Conservation (phyloP, 345 rosid genomes). For the Salix arbutifolia region DNA sequence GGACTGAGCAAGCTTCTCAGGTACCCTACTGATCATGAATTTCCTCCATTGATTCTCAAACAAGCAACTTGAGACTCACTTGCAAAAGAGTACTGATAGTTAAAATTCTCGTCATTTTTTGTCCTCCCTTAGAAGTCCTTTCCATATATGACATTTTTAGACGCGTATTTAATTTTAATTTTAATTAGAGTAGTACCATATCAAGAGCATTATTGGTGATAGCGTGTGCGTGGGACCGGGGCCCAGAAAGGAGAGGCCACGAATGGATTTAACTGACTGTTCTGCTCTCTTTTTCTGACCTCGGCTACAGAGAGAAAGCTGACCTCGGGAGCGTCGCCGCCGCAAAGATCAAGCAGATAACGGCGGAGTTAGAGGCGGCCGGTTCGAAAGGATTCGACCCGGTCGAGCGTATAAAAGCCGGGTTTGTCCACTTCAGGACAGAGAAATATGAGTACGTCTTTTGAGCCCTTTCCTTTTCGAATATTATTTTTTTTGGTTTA, state of each 20-base stretch:
- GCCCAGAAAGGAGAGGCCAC: not conserved
- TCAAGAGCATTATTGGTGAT: too few relatives aligned
- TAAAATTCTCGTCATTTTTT: not conserved
- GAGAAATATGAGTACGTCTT: conserved; percentile 69
- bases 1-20: conserved; percentile 77
- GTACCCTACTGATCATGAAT: conserved; percentile 26
- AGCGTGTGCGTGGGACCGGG: not conserved
- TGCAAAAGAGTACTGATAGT: not conserved
- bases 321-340: conserved; percentile 74
- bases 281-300: not conserved
- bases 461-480: too few relatives aligned
- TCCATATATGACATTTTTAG: not conserved
- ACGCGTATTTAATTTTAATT: not conserved
- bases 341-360: conserved; percentile 68
- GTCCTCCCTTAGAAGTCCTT: not conserved
- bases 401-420: conserved; percentile 52
- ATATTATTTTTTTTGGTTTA: not conserved
- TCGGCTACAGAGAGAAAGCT: conserved; percentile 48
- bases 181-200: not conserved
- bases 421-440: conserved; percentile 68
- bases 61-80: not conserved
- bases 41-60: not conserved
- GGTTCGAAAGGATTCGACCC: conserved; percentile 46
- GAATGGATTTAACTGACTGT: conserved; percentile 5
- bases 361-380: conserved; percentile 62